These are phyloP conservation scores for Cicer judaicum DNA, from an alignment of 306 rosid species.

Conservation along the genomic window DNA sequence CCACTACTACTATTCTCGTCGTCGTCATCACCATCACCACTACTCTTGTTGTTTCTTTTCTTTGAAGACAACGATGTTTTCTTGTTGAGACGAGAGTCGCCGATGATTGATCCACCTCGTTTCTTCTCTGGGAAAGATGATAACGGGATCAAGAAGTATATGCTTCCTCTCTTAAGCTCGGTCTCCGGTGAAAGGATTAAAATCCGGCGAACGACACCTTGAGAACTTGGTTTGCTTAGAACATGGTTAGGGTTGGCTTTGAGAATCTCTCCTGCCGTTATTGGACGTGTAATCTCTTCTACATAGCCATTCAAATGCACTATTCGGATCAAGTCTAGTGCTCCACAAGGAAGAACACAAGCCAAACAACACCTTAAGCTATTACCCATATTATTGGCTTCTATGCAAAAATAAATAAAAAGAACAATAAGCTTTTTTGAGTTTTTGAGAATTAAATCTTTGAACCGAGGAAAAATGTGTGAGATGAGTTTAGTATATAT, in stretches of 20 bases:
- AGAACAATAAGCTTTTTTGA: neutral
- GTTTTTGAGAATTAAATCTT: slow-evolving; percentile 12
- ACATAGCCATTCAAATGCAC: slow-evolving; percentile 88
- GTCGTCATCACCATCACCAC: too few species aligned
- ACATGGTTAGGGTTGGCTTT: slow-evolving; percentile 79
- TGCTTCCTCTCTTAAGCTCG: slow-evolving; percentile 84
- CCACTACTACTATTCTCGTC: neutral
- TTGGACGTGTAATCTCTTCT: slow-evolving; percentile 71
- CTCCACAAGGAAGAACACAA: slow-evolving; percentile 96
- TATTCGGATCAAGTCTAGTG: slow-evolving; percentile 82
- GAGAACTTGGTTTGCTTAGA: slow-evolving; percentile 79
- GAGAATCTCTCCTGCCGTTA: slow-evolving; percentile 80
- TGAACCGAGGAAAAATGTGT: slow-evolving; percentile 40
- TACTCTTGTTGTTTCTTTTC: slow-evolving; percentile 37
- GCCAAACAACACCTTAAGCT: slow-evolving; percentile 93
- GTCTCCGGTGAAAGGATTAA: slow-evolving; percentile 81
- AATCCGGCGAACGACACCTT: slow-evolving; percentile 76
- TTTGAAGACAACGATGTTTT: slow-evolving; percentile 43
- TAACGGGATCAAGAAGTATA: slow-evolving; percentile 84
- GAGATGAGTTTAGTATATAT: slow-evolving; percentile 51
- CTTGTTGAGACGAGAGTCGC: neutral
- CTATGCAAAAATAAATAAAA: slow-evolving; percentile 29
- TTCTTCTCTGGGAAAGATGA: slow-evolving; percentile 72
- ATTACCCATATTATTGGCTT: slow-evolving; percentile 67
- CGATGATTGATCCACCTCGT: slow-evolving; percentile 1